Evolutionary conservation across 2,329 filamentous ascomycete species (phyloP).

Genomic region (Penicillium frequentans): DNA sequence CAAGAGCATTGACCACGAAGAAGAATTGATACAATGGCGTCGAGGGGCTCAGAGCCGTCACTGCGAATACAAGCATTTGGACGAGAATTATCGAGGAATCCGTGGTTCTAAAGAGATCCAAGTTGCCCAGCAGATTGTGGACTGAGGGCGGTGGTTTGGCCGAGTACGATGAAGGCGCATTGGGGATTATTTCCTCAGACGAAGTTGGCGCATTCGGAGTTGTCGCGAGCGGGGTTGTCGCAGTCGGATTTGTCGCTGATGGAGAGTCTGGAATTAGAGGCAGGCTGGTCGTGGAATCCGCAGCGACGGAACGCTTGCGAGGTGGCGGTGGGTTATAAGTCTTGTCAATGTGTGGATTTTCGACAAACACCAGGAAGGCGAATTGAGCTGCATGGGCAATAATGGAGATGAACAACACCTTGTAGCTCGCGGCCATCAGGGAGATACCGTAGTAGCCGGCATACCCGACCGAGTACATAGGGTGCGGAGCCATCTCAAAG

Average conservation of each 20-base stretch:
- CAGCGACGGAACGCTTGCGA: conserved; percentile 49
- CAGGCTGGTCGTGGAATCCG: conserved; percentile 28
- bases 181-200: conserved; percentile 36
- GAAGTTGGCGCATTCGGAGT: conserved; percentile 29
- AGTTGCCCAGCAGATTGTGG: conserved; percentile 79
- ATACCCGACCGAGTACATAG: conserved; percentile 98
- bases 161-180: conserved; percentile 43
- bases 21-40: conserved; percentile 73
- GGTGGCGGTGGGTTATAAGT: conserved; percentile 90
- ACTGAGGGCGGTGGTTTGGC: conserved; percentile 63
- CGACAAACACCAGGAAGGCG: conserved; percentile 84
- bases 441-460: conserved; percentile 98
- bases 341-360: conserved; percentile 97
- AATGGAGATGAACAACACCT: conserved; percentile 95
- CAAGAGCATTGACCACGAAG: conserved; percentile 76
- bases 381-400: conserved; percentile 93
- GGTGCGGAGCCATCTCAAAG: conserved; percentile 97
- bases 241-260: neutral
- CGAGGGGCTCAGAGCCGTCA: conserved; percentile 75
- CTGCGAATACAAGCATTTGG: conserved; percentile 69
- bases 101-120: conserved; percentile 84
- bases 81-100: conserved; percentile 80
- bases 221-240: conserved; percentile 1
- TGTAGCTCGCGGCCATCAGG: conserved; percentile 96
- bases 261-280: conserved; percentile 33